Evolutionary conservation across 2,329 filamentous ascomycete genomes (phyloP).

Genomic region (Colletotrichum sidae): DNA sequence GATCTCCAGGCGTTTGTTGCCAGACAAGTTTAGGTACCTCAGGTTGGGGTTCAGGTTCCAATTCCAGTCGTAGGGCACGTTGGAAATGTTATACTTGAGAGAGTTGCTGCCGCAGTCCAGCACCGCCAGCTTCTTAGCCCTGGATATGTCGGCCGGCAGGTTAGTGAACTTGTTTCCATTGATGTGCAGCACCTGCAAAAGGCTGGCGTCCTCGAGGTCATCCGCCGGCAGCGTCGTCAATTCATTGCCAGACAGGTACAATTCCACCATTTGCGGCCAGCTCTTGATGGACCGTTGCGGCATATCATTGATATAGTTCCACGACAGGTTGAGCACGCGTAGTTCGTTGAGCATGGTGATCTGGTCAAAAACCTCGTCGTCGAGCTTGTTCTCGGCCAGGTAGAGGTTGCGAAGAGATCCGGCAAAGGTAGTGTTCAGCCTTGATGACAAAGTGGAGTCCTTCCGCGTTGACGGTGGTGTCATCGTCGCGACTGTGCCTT

Average conservation of each 20-base stretch:
- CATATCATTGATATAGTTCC: conserved; percentile 94
- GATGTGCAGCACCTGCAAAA: conserved; percentile 90
- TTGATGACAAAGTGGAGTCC: conserved; percentile 87
- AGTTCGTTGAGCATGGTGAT: conserved; percentile 85
- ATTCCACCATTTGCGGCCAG: conserved; percentile 90
- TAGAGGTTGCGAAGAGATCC: conserved; percentile 86
- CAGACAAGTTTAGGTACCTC: conserved; percentile 94
- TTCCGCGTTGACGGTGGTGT: conserved; percentile 75
- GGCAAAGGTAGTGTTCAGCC: conserved; percentile 87
- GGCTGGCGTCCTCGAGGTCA: conserved; percentile 89
- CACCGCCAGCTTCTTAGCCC: conserved; percentile 90
- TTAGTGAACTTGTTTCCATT: conserved; percentile 99
- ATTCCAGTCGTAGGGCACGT: conserved; percentile 99
- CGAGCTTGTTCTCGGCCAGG: conserved; percentile 91
- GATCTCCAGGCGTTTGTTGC: conserved; percentile 96
- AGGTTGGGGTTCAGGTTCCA: conserved; percentile 99
- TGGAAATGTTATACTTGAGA: conserved; percentile 98
- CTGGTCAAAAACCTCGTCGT: conserved; percentile 96
- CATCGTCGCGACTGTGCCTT: conserved; percentile 59
- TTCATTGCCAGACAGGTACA: conserved; percentile 96
- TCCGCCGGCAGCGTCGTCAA: conserved; percentile 91
- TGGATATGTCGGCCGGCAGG: conserved; percentile 92
- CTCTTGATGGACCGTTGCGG: conserved; percentile 87
- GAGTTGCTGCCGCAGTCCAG: conserved; percentile 95
- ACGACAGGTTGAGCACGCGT: conserved; percentile 90